Base-by-base conservation (phyloP, 352 stramenopile species). In the Phytophthora meadii region DNA sequence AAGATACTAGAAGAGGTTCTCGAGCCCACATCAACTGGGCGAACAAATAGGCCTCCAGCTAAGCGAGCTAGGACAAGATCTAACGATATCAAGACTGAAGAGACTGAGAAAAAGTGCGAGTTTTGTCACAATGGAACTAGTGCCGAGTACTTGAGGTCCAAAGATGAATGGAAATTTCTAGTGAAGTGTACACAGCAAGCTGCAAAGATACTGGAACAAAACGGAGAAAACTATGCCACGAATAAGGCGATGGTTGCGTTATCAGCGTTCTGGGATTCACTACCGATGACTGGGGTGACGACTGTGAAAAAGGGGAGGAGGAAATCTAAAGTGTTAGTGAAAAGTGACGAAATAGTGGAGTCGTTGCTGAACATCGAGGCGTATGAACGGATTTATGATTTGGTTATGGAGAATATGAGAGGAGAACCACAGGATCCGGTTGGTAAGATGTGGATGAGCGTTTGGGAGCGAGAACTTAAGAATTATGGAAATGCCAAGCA, bases 1-100 rank as follows among this genome's bases (percentile, higher is more conserved):
- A 82, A 72, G 59, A 40, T 84, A 45, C 63, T 80, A 40, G 75
- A 84, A 24, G 75, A 81, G 22, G 36, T 72, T 30, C 51, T 78
- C 12, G 75, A 84, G 27, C 53, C 65, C 22, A 67, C 76, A 22
- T 42, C 77, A 2, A 70, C 45, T 12, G 46, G 49, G 30, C 24
- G 46, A 2, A 45, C 48, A 1, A 52, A 19, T 46, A 27, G 65
- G 24, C 63, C 44, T 1, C n/a, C 54, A 4, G n/a, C 17, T 7
- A 69, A 70, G 34, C 39, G 52, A 54, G 30, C 30, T n/a, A 61
- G 55, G 39, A 68, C 53, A 10, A 68, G 52, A 49, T 50, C 42
- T 37, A 25, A 45, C 14, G 40, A 55, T 22, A 69, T 32, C 10
- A 49, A 59, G n/a, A 32, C 3, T 11, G 10, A 22, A 36, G 28